Evolutionary conservation across 2,329 filamentous ascomycete species (phyloP), one percentile per base, ranked within the genome.

Genomic region (Emmonsia crescens): DNA sequence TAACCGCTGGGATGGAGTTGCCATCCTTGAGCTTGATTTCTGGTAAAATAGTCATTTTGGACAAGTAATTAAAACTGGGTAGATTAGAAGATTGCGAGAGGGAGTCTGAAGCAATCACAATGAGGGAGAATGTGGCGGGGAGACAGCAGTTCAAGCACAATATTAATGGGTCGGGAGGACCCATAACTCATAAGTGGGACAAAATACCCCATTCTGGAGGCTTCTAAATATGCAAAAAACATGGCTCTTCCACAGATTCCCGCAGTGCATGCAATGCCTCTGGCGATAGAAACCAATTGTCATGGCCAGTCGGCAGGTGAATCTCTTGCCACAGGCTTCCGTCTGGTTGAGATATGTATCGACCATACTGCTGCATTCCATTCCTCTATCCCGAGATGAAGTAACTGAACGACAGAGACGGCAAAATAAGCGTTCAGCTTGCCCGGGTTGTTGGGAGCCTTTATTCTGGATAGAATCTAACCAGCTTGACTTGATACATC

Each of bases 11-110:
- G 49, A 85, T 79, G 3, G 76, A 77, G 46, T 74, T 78, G 54
- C 80, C 82, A 72, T 85, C 81, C 61, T 83, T 83, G 58, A 85
- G 77, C 71, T 82, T 80, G 44, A 82, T 68, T 4, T 73, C 74
- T 1, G 82, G 82, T n/a, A 63, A 63, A 6, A 48, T 38, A 42
- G 57, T 49, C 64, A 66, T 64, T 38, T 48, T 64, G 10, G 29
- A 57, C 21, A 40, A n/a, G 29, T 29, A 29, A 12, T 24, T 21
- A 21, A 2, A 21, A n/a, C 10, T 54, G 31, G 29, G 10, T 14
- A n/a, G 19, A 38, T 38, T 21, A n/a, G 31, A 21, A 55, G 31
- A 21, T 55, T 21, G 16, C 16, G 24, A 38, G 31, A 36, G n/a
- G n/a, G 51, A 24, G 19, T 33, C 5, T 55, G 19, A 9, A 48